Percentiles rank a stretch among this genome's conserved stretches.
Conservation (phyloP, 2,329 filamentous ascomycete genomes). For the Apiospora malaysiana region DNA sequence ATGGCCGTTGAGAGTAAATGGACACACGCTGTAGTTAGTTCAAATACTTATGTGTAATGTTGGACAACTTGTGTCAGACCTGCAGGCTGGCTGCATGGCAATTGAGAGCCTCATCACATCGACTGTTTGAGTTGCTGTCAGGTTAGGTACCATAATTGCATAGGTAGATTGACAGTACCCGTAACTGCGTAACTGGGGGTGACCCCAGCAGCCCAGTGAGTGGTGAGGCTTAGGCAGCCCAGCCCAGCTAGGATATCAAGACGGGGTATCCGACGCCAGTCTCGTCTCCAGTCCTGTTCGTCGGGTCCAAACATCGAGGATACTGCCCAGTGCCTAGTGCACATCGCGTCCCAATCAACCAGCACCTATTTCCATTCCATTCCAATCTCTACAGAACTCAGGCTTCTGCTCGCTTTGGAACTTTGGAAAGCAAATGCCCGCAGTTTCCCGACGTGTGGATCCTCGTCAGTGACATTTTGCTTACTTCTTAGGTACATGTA, state of each 20-base stretch:
- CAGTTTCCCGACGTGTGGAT: conserved; percentile 4
- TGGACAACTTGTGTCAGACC: conserved; percentile 4
- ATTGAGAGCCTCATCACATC: not conserved
- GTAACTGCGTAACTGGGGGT: not conserved
- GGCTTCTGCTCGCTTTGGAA: not conserved
- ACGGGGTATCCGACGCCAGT: conserved; percentile 1
- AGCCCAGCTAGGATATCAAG: not conserved
- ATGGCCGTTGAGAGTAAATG: no score
- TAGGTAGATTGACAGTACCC: no score
- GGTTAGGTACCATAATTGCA: no score
- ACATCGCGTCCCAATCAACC: not conserved
- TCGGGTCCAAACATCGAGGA: conserved; percentile 1
- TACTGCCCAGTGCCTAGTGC: no score
- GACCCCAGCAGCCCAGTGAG: not conserved
- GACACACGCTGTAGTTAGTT: no score
- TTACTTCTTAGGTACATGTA: no score
- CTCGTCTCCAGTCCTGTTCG: not conserved
- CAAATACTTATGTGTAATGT: not conserved
- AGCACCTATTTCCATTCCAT: not conserved
- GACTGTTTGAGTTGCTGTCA: not conserved
- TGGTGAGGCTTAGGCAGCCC: not conserved
- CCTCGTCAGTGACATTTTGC: not conserved
- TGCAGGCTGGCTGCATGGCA: conserved; percentile 9
- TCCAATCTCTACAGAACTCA: not conserved
- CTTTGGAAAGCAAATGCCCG: not conserved